Evolutionary conservation across 495 filamentous ascomycete species (phyloP).

Genomic region (Cetradonia linearis): DNA sequence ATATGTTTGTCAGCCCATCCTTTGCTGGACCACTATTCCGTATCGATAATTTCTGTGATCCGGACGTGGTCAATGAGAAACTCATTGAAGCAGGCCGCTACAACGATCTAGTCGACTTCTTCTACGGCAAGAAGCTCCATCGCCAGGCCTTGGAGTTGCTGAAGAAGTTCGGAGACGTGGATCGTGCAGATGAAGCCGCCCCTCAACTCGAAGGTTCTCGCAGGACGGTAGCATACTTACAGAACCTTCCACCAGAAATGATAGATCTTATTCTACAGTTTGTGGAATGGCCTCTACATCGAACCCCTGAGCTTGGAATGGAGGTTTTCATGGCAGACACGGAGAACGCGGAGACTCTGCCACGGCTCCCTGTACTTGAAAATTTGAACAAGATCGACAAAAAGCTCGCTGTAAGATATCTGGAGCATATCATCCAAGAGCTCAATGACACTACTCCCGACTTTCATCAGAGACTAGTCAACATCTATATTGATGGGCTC

Average conservation of each 20-base stretch:
- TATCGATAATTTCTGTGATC: constrained; percentile 94
- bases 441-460: constrained; percentile 74
- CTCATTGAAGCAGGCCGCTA: constrained; percentile 82
- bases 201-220: constrained; percentile 71
- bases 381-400: constrained; percentile 62
- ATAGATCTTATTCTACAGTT: constrained; percentile 91
- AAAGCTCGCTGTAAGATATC: constrained; percentile 65
- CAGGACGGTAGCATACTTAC: constrained; percentile 79
- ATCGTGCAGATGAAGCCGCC: constrained; percentile 51
- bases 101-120: constrained; percentile 90
- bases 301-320: constrained; percentile 73
- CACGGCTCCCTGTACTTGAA: constrained; percentile 59
- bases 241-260: constrained; percentile 74
- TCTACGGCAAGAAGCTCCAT: constrained; percentile 90
- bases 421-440: constrained; percentile 86
- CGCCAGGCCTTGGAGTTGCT: constrained; percentile 77
- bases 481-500: constrained; percentile 61
- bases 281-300: constrained; percentile 71
- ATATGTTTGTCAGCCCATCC: constrained; percentile 80
- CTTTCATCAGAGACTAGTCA: constrained; percentile 74
- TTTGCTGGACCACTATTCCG: constrained; percentile 86
- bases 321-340: constrained; percentile 90
- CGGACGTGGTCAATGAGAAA: constrained; percentile 86
- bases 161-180: constrained; percentile 66
- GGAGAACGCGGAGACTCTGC: constrained; percentile 85